A percentile compares a stretch with the other conserved stretches of the same genome.
phyloP scores from a whole-genome alignment of 2,329 filamentous ascomycete genomes.

The Penicillium frequentans region DNA sequence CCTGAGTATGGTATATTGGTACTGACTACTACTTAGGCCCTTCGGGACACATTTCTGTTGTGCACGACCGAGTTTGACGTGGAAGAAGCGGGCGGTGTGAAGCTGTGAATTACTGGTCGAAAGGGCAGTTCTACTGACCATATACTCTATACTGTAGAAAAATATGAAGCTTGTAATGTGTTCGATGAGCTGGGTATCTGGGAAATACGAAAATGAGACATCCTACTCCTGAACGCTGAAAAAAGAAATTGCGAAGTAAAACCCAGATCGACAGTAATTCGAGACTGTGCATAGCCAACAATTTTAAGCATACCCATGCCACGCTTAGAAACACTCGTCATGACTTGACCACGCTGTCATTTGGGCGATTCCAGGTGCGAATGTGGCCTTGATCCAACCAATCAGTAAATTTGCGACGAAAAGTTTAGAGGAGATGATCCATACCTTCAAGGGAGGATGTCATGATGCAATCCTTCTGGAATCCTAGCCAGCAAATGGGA shows the following conservation, averaged over 20 bases:
- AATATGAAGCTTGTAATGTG: background rate
- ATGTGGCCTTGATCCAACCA: constrained; percentile 61
- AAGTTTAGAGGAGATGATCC: constrained; percentile 29
- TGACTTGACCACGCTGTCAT: constrained; percentile 35
- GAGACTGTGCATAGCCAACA: background rate
- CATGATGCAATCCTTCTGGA: constrained; percentile 89
- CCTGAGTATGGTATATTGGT: background rate
- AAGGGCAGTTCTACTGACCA: too few species aligned
- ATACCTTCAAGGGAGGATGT: constrained; percentile 88
- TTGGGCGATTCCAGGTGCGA: constrained; percentile 70
- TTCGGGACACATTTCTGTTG: constrained; percentile 55
- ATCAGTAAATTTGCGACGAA: constrained; percentile 10
- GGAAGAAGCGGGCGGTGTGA: constrained; percentile 27
- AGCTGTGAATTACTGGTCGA: constrained; percentile 18
- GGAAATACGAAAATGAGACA: constrained; percentile 1
- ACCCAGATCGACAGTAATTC: background rate
- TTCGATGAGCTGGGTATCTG: constrained; percentile 15
- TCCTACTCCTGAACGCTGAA: background rate
- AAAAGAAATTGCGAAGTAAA: background rate
- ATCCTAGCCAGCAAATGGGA: constrained; percentile 86
- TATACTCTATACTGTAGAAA: background rate
- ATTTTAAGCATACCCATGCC: background rate
- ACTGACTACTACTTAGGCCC: constrained; percentile 30
- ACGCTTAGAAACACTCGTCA: constrained; percentile 17
- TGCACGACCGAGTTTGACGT: constrained; percentile 54